Conservation (phyloP, 768 basidiomycete species). For the Trametes gibbosa region DNA sequence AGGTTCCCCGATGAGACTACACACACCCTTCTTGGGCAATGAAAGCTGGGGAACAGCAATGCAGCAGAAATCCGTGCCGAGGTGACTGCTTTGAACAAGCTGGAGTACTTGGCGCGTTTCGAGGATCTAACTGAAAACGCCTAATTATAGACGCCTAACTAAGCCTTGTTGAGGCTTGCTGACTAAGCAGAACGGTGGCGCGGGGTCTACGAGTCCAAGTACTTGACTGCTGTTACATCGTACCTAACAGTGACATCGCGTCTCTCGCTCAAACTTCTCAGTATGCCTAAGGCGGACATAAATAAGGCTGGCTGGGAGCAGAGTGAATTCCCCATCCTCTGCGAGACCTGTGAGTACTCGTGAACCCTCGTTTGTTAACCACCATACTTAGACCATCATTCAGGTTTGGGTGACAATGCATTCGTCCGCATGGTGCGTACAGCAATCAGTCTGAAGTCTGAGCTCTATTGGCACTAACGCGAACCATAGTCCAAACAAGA, state of each 20-base stretch:
- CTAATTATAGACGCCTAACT: too few relatives aligned
- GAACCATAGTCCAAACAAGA: constrained; percentile 86
- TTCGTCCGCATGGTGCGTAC: constrained; percentile 88
- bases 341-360: constrained; percentile 76
- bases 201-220: neutral
- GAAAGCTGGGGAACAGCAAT: too few relatives aligned
- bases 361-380: neutral
- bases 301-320: constrained; percentile 96
- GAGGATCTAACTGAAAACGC: too few relatives aligned
- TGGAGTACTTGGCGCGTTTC: too few relatives aligned
- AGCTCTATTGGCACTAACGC: too few relatives aligned
- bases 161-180: too few relatives aligned
- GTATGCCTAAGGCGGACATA: constrained; percentile 82
- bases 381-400: neutral
- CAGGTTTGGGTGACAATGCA: constrained; percentile 85
- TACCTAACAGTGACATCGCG: neutral
- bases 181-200: too few relatives aligned
- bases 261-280: neutral
- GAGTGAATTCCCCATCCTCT: constrained; percentile 90
- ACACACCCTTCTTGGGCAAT: too few relatives aligned
- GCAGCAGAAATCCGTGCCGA: too few relatives aligned
- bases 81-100: too few relatives aligned
- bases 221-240: neutral
- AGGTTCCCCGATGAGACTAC: too few relatives aligned
- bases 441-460: neutral